Conservation (phyloP, 129 eudicot species). For the Apium graveolens region DNA sequence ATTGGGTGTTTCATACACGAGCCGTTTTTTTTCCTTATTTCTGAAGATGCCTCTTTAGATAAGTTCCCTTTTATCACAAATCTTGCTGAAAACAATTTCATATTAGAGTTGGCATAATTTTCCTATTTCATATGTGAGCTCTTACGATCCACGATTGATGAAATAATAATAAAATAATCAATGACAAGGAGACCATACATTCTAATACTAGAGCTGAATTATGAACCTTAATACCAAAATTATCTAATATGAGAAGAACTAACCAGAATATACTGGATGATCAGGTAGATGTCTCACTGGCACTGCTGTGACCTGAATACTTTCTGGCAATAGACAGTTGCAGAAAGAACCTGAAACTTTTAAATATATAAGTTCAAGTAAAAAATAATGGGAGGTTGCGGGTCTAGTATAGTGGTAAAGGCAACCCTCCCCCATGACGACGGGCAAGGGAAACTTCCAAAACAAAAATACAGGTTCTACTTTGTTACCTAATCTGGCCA, state of each 20-base stretch:
- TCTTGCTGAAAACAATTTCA: background rate
- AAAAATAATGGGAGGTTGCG: background rate
- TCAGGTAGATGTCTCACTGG: slow-evolving; percentile 67
- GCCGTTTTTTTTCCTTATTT: background rate
- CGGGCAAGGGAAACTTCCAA: background rate
- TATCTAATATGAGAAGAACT: slow-evolving; percentile 12
- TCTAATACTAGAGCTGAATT: background rate
- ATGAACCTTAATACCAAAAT: too few relatives aligned
- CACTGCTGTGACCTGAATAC: slow-evolving; percentile 56
- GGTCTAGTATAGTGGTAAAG: background rate
- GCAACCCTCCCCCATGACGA: background rate
- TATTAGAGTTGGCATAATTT: too few relatives aligned
- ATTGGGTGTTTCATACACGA: background rate
- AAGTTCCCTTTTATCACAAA: background rate
- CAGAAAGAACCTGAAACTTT: slow-evolving; percentile 70
- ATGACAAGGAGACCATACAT: background rate
- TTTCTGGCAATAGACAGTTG: slow-evolving; percentile 87
- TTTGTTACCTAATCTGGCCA: slow-evolving; percentile 78
- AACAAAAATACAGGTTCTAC: background rate
- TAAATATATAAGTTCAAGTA: background rate
- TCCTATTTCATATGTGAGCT: too few relatives aligned
- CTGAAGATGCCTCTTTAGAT: too few relatives aligned
- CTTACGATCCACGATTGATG: too few relatives aligned
- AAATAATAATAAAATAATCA: too few relatives aligned
- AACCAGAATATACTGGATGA: slow-evolving; percentile 48